phyloP scores from a whole-genome alignment of 306 rosid species.

The Glycine tomentella region DNA sequence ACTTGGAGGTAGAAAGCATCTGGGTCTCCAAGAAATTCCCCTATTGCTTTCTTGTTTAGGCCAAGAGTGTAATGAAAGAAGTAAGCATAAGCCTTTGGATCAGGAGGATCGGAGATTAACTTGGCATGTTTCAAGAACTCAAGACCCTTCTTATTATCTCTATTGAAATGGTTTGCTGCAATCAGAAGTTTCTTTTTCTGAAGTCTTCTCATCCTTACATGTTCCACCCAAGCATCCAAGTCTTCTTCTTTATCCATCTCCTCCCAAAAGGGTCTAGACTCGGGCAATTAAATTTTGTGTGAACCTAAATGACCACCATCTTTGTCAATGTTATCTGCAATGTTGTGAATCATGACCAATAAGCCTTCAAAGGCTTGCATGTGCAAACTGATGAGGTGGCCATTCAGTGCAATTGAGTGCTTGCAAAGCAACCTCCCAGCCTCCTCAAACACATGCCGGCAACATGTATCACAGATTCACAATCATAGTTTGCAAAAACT shows the following conservation, averaged over 20 bases:
- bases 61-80: slow-evolving; percentile 82
- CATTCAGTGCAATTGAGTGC: slow-evolving; percentile 65
- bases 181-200: slow-evolving; percentile 76
- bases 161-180: slow-evolving; percentile 83
- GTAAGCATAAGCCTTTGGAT: slow-evolving; percentile 70
- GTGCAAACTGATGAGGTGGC: slow-evolving; percentile 63
- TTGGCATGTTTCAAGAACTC: slow-evolving; percentile 74
- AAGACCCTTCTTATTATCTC: slow-evolving; percentile 88
- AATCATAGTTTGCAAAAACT: slow-evolving; percentile 73
- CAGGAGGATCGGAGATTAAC: slow-evolving; percentile 77
- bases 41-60: slow-evolving; percentile 73
- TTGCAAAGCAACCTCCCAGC: slow-evolving; percentile 84
- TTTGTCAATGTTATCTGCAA: slow-evolving; percentile 78
- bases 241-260: slow-evolving; percentile 61
- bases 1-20: slow-evolving; percentile 73
- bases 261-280: slow-evolving; percentile 79
- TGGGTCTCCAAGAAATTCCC: slow-evolving; percentile 95
- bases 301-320: slow-evolving; percentile 55
- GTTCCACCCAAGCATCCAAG: slow-evolving; percentile 64
- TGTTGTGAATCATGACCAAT: slow-evolving; percentile 72
- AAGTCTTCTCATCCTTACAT: slow-evolving; percentile 64
- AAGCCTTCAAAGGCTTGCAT: slow-evolving; percentile 90
- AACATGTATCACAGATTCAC: slow-evolving; percentile 82
- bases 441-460: slow-evolving; percentile 73
- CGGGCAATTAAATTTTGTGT: slow-evolving; percentile 54